Base-by-base conservation (phyloP, 2,329 filamentous ascomycete species). In the Colletotrichum higginsianum region DNA sequence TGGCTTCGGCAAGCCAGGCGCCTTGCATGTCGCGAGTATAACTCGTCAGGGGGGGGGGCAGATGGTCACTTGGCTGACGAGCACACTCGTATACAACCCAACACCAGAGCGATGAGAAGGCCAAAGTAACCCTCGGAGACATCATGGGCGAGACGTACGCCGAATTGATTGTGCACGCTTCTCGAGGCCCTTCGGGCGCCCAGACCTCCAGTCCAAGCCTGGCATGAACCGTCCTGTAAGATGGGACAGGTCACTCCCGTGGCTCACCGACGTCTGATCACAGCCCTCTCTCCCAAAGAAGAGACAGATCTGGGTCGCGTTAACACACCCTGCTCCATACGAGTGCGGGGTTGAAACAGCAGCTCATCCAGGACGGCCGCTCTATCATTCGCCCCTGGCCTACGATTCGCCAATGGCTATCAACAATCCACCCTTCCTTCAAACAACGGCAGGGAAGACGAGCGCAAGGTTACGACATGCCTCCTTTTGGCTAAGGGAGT, bases 261-360 rank as follows among this genome's bases (percentile, higher is more conserved):
- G 8, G 44, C 26, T 38, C 7, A 7, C 18, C 7, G 11, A 9
- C 30, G 46, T 26, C 46, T 49, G 26, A 46, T 50, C 30, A 16
- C 23, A 8, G 30, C 47, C 26, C 23, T 61, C 42, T 2, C n/a
- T 49, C 58, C 46, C 21, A 13, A 61, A 49, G 21, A n/a, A 16
- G 18, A 16, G n/a, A 15, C 46, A 7, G 23, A 21, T 40, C 13
- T 21, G 47, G 58, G 26, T 38, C 47, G 46, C 18, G 12, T 47
- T 16, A n/a, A 40, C 44, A 23, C 53, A 47, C 44, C 65, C 40
- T 49, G 44, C 21, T 42, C 47, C 60, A 60, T 65, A 61, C 46
- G 60, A 70, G 58, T 72, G 69, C 66, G 66, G 53, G 66, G 69
- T 72, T 70, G 69, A 72, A 72, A 72, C 69, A 55, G 40, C 64